These are phyloP conservation scores for Debaryomycetaceae sp. DNA, from an alignment of 1,139 yeast genomes.

Conservation along the genomic window DNA sequence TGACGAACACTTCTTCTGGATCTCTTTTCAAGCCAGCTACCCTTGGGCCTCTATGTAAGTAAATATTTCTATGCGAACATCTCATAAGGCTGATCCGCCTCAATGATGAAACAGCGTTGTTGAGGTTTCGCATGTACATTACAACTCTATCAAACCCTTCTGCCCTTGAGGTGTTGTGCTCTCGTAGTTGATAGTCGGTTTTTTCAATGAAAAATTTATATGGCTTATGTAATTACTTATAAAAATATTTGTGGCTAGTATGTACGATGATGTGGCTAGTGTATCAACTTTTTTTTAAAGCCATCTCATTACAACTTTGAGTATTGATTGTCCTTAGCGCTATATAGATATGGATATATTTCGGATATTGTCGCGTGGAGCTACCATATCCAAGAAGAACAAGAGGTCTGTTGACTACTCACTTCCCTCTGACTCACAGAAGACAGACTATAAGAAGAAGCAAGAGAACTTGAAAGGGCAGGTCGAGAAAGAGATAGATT, in stretches of 20 bases:
- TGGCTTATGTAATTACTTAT: conserved; percentile 2
- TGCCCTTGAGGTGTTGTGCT: neutral
- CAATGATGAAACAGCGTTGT: neutral
- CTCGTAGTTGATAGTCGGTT: neutral
- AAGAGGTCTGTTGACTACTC: conserved; percentile 43
- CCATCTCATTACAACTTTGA: conserved; percentile 3
- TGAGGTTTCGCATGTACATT: neutral
- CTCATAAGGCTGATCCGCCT: conserved; percentile 1
- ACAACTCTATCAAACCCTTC: neutral
- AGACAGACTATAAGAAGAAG: conserved; percentile 21
- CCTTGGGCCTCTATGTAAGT: conserved; percentile 56
- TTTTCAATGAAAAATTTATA: conserved; percentile 1
- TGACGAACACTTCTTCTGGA: conserved; percentile 60
- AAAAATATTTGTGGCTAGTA: conserved; percentile 1
- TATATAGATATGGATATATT: conserved; percentile 73
- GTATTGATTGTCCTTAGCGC: conserved; percentile 1
- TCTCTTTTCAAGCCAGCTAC: conserved; percentile 74
- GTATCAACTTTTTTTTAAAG: neutral
- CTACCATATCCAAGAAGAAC: conserved; percentile 61
- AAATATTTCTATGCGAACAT: conserved; percentile 15
- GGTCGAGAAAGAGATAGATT: conserved; percentile 63
- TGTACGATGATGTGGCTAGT: conserved; percentile 2
- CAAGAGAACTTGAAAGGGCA: conserved; percentile 38
- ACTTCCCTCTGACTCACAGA: conserved; percentile 27
- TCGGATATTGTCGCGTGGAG: conserved; percentile 80